These are phyloP conservation scores for Pseudonectria buxi DNA, from an alignment of 2,329 filamentous ascomycete species.

Conservation along the genomic window DNA sequence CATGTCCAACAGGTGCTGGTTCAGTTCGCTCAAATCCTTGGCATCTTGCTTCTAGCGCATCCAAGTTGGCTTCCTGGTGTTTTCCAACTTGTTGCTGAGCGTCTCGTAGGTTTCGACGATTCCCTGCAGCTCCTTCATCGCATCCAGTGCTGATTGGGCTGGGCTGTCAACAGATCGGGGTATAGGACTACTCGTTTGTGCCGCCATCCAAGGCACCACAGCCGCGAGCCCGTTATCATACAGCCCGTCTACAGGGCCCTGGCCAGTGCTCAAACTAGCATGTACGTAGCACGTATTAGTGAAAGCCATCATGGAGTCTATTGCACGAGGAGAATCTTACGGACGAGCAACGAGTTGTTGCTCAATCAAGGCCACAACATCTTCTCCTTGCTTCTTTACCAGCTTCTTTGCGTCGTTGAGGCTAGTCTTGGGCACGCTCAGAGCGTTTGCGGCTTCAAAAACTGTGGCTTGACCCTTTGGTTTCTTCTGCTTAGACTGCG, in stretches of 20 bases:
- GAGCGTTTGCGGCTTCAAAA: neutral
- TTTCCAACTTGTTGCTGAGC: slow-evolving; percentile 9
- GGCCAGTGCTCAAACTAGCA: slow-evolving; percentile 6
- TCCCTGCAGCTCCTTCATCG: slow-evolving; percentile 14
- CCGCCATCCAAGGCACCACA: slow-evolving; percentile 15
- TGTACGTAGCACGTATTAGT: too few species aligned
- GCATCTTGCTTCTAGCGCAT: slow-evolving; percentile 29
- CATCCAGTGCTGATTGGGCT: slow-evolving; percentile 6
- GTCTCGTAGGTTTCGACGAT: slow-evolving; percentile 18
- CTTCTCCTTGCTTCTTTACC: slow-evolving; percentile 16
- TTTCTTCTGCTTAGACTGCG: neutral
- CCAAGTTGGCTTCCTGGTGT: slow-evolving; percentile 20
- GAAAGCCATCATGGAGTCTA: too few species aligned
- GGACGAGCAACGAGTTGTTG: slow-evolving; percentile 4
- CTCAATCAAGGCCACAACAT: slow-evolving; percentile 17
- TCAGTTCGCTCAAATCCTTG: slow-evolving; percentile 22
- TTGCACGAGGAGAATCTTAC: slow-evolving; percentile 11
- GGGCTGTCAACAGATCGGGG: slow-evolving; percentile 1
- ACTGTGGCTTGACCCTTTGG: neutral
- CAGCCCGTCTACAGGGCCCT: neutral
- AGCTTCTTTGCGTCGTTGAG: slow-evolving; percentile 14
- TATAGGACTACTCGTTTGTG: neutral
- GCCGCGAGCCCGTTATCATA: slow-evolving; percentile 6
- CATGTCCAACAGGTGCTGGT: slow-evolving; percentile 18
- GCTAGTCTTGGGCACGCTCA: slow-evolving; percentile 8